Evolutionary conservation across 2,329 filamentous ascomycete genomes (phyloP).

Genomic region (Cercospora beticola): DNA sequence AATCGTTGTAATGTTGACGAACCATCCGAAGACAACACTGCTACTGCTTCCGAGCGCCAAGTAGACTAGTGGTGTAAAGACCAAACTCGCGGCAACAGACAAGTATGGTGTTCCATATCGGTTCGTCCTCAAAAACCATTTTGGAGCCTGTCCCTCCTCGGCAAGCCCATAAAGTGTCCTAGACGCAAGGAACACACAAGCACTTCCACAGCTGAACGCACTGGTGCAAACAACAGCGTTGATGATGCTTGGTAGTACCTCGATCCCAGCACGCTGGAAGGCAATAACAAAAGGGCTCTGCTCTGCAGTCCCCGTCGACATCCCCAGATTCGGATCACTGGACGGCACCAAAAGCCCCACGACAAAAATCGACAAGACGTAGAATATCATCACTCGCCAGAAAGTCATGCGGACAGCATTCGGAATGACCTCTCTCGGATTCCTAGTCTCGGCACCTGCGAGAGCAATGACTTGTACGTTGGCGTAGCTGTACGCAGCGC

Average conservation of each 20-base stretch:
- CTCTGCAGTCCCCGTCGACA: constrained; percentile 39
- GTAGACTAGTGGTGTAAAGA: constrained; percentile 24
- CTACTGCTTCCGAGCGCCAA: constrained; percentile 19
- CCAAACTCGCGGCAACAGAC: constrained; percentile 16
- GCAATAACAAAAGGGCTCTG: constrained; percentile 65
- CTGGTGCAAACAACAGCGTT: constrained; percentile 63
- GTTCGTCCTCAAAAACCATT: constrained; percentile 45
- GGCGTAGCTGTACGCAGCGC: constrained; percentile 20
- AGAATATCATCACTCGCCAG: constrained; percentile 38
- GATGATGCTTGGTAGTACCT: constrained; percentile 63
- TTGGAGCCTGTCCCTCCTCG: constrained; percentile 53
- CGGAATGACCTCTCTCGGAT: constrained; percentile 48
- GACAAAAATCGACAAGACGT: constrained; percentile 35
- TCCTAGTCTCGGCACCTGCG: constrained; percentile 33
- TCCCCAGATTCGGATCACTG: constrained; percentile 33
- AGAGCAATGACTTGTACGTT: constrained; percentile 23
- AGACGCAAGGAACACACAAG: constrained; percentile 62
- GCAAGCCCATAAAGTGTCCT: constrained; percentile 51
- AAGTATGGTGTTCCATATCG: constrained; percentile 20
- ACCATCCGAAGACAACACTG: constrained; percentile 23
- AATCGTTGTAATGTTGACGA: constrained; percentile 25
- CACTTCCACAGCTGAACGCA: constrained; percentile 34
- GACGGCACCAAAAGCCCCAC: constrained; percentile 37
- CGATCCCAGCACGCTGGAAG: constrained; percentile 59
- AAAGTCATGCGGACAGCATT: constrained; percentile 38